Conservation (phyloP, 352 stramenopile genomes). For the Globisporangium nodosum region DNA sequence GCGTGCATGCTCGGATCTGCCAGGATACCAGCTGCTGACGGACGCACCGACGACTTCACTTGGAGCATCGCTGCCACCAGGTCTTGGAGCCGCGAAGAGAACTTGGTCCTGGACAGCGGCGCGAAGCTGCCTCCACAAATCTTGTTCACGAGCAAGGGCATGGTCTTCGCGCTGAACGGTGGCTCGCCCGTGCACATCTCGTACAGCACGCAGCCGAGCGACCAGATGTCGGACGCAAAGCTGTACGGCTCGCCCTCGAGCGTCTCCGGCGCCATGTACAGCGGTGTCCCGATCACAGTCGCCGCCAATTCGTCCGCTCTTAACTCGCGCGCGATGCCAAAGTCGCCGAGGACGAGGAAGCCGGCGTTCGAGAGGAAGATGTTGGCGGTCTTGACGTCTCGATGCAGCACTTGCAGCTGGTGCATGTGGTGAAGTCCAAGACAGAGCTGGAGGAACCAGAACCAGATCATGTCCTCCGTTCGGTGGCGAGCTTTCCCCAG, state of each 20-base stretch:
- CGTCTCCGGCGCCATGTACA: slow-evolving; percentile 89
- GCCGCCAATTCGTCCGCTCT: slow-evolving; percentile 29
- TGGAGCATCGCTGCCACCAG: slow-evolving; percentile 34
- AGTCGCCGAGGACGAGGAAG: slow-evolving; percentile 83
- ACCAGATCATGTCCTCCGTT: slow-evolving; percentile 77
- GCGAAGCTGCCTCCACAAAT: slow-evolving; percentile 42
- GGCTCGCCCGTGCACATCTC: slow-evolving; percentile 67
- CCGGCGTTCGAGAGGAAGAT: slow-evolving; percentile 60
- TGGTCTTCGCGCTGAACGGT: slow-evolving; percentile 48
- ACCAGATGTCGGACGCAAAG: slow-evolving; percentile 84
- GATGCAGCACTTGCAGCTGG: slow-evolving; percentile 63
- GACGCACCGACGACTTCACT: slow-evolving; percentile 24
- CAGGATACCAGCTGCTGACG: slow-evolving; percentile 30
- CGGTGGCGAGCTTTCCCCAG: slow-evolving; percentile 17
- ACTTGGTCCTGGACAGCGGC: slow-evolving; percentile 25
- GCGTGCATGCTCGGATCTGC: slow-evolving; percentile 16
- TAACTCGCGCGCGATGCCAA: slow-evolving; percentile 72
- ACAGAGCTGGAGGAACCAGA: slow-evolving; percentile 89
- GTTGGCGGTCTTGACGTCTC: slow-evolving; percentile 92
- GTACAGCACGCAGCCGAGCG: slow-evolving; percentile 84
- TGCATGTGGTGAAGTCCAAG: slow-evolving; percentile 90
- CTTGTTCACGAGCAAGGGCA: slow-evolving; percentile 44
- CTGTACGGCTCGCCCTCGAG: slow-evolving; percentile 76
- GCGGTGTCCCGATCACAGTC: slow-evolving; percentile 86
- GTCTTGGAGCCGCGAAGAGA: slow-evolving; percentile 24